Evolutionary conservation across 2,329 filamentous ascomycete genomes (phyloP), one percentile per base, ranked within the genome.

Genomic region (Clarireedia hainanense): DNA sequence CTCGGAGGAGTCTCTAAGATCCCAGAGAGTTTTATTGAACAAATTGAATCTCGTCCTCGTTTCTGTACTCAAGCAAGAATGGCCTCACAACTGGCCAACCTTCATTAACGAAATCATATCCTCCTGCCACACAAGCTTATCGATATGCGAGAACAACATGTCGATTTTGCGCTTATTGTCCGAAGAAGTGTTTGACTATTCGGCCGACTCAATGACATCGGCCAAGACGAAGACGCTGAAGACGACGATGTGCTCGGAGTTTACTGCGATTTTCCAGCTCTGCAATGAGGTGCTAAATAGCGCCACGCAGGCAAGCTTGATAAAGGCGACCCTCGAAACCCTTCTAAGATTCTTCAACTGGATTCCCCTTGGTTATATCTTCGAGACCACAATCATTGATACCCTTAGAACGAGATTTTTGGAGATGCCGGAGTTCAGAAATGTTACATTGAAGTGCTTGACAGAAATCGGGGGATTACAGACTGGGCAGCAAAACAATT

Each of bases 61-160:
- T 65, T 96, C 91, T 57, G 92, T 99, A 61, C 78, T 99, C 69
- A 99, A 99, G 80, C 94, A 99, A 75, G 94, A 99, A 74, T 99
- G 94, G 94, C 94, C 94, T 56, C 92, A 97, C 75, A 95, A 99
- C 78, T 99, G 95, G 94, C 94, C 95, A 10, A 96, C 91, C 20
- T 99, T 99, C 74, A 97, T 99, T 80, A 97, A 97, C 78, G 94
- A 99, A 77, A 99, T 99, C 73, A 91, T 99, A 66, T 88, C 90
- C 23, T 92, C 94, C 55, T 97, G 91, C 74, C 91, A 95, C 71
- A 92, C 89, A 64, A 96, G 88, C 73, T 78, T 99, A 53, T 94
- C 92, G 39, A 95, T 99, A 66, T 99, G 95, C 81, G 94, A 99
- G 76, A 99, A 99, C 78, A 99, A 99, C 79, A 99, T 99, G 94